Conservation (phyloP, 345 rosid species). For the Euphorbia lathyris region DNA sequence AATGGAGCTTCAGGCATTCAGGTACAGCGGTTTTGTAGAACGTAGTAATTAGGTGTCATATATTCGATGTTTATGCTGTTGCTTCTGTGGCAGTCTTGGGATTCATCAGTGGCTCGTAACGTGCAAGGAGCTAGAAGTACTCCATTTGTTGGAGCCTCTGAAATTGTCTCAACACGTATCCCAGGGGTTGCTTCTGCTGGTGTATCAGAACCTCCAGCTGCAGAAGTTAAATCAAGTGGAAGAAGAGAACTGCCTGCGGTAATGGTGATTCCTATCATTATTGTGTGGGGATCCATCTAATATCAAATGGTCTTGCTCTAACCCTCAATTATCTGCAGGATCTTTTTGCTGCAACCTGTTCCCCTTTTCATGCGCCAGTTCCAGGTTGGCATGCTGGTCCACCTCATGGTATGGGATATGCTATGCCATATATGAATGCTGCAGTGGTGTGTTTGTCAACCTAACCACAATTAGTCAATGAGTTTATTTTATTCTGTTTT, state of each 20-base stretch:
- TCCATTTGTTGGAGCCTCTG: conserved; percentile 45
- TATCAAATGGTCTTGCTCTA: background rate
- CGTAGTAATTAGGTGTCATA: background rate
- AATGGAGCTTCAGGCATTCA: conserved; percentile 55
- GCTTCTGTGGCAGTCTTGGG: conserved; percentile 54
- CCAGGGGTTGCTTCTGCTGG: conserved; percentile 33
- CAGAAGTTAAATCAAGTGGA: conserved; percentile 48
- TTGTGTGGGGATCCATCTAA: background rate
- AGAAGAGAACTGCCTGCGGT: conserved; percentile 84
- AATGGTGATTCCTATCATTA: conserved; percentile 17
- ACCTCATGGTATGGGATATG: conserved; percentile 55
- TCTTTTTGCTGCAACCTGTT: conserved; percentile 59
- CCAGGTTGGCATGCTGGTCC: conserved; percentile 81
- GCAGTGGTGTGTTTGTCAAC: conserved; percentile 41
- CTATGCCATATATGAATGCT: conserved; percentile 55
- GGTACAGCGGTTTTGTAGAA: conserved; percentile 34
- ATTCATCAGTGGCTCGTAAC: conserved; percentile 34
- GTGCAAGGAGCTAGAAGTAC: conserved; percentile 41
- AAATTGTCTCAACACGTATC: conserved; percentile 24
- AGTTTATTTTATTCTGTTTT: conserved; percentile 7
- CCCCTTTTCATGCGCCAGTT: conserved; percentile 47
- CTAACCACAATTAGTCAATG: conserved; percentile 1
- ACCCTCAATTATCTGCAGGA: conserved; percentile 48
- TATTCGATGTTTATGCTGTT: conserved; percentile 15
- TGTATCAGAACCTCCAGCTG: conserved; percentile 33